phyloP scores from a whole-genome alignment of 805 yeast species.

The Saccharomycopsis olivae region DNA sequence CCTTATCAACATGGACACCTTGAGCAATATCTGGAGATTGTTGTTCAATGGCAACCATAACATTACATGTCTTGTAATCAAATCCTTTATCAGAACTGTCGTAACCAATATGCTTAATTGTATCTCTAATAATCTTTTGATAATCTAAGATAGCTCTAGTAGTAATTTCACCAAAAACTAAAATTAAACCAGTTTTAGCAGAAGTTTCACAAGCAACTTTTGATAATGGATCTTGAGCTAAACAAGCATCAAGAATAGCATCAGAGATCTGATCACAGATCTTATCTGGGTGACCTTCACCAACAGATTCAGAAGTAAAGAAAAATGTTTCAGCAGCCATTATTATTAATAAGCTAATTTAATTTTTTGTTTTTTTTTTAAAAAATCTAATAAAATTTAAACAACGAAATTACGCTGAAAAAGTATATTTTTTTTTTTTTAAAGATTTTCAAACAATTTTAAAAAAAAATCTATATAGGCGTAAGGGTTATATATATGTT shows the following conservation, averaged over 20 bases:
- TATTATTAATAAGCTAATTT: too few species aligned
- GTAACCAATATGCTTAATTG: slow-evolving; percentile 97
- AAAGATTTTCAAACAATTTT: too few species aligned
- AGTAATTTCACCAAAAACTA: slow-evolving; percentile 99
- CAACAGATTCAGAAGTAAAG: slow-evolving; percentile 82
- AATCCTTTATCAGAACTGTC: slow-evolving; percentile 94
- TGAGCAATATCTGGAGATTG: slow-evolving; percentile 99
- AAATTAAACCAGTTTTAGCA: slow-evolving; percentile 97
- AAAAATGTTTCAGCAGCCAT: slow-evolving; percentile 35
- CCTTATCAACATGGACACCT: slow-evolving; percentile 94
- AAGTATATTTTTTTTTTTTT: too few species aligned
- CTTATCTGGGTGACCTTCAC: slow-evolving; percentile 93
- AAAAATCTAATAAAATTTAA: too few species aligned
- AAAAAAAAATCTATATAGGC: too few species aligned
- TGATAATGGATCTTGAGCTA: slow-evolving; percentile 89
- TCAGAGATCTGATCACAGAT: slow-evolving; percentile 98
- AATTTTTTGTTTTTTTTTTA: too few species aligned
- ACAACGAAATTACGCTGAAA: too few species aligned
- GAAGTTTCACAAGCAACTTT: slow-evolving; percentile 99
- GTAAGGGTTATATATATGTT: too few species aligned
- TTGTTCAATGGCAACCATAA: slow-evolving; percentile 97
- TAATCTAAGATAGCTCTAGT: slow-evolving; percentile 91
- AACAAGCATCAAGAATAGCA: slow-evolving; percentile 96
- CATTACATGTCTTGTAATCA: slow-evolving; percentile 99
- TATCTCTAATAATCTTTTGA: slow-evolving; percentile 97